Conservation (phyloP, 805 yeast species). For the Candida golubevii region DNA sequence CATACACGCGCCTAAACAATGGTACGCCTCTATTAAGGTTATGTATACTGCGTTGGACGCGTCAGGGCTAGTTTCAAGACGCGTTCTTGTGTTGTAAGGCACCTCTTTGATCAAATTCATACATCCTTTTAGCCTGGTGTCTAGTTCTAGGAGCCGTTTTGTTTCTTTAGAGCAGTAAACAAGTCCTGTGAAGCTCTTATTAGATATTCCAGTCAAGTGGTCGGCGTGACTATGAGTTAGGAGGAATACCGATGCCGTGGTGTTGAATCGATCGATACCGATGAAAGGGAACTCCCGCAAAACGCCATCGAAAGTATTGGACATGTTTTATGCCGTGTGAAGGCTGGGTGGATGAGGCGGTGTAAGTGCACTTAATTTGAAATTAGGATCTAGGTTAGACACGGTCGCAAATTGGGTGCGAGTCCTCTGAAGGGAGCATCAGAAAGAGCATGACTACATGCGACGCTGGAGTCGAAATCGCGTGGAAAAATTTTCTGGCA, state of each 20-base stretch:
- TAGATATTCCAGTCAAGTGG: conserved; percentile 46
- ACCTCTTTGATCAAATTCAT: conserved; percentile 17
- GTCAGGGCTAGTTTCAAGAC: conserved; percentile 16
- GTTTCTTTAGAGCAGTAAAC: conserved; percentile 49
- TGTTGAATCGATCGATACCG: conserved; percentile 34
- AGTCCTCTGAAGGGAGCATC: not conserved
- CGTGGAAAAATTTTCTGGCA: too few species aligned
- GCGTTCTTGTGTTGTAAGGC: conserved; percentile 19
- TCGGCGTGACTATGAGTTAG: conserved; percentile 56
- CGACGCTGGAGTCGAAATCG: too few species aligned
- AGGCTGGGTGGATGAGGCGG: too few species aligned
- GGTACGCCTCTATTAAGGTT: conserved; percentile 47
- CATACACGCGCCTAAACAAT: conserved; percentile 60
- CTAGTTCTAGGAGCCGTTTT: conserved; percentile 19
- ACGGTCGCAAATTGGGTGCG: conserved; percentile 5
- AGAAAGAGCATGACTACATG: too few species aligned
- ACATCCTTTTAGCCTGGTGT: conserved; percentile 17
- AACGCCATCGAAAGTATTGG: conserved; percentile 37
- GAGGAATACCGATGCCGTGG: conserved; percentile 22
- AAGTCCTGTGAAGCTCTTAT: conserved; percentile 32
- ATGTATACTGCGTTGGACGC: conserved; percentile 23
- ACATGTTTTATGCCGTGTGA: conserved; percentile 3
- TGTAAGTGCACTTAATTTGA: too few species aligned
- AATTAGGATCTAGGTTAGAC: too few species aligned
- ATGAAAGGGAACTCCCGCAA: conserved; percentile 47